phyloP scores from a whole-genome alignment of 176 grass and related monocot genomes.

The Triticum aestivum region IWGSC_CS_RefSeq_v2.1 NC_057806.1:343872781-343873280 shows the following conservation, averaged over 20 bases:
- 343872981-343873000: background rate
- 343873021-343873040: slow-evolving; percentile 5
- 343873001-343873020: background rate
- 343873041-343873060: slow-evolving; percentile 73
- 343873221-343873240: background rate
- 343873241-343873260: background rate
- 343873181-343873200: background rate
- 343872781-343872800: background rate
- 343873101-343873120: slow-evolving; percentile 76
- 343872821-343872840: background rate
- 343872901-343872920: background rate
- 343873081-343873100: slow-evolving; percentile 52
- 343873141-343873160: background rate
- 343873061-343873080: slow-evolving; percentile 70
- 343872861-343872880: background rate
- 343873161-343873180: background rate
- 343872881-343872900: background rate
- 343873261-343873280: background rate
- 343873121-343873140: background rate
- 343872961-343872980: background rate
- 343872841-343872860: background rate
- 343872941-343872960: background rate
- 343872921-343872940: background rate
- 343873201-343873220: background rate
- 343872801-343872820: background rate